A percentile compares a stretch with the other conserved stretches of the same genome.
Evolutionary conservation across 2,329 filamentous ascomycete species (phyloP).

Genomic region (Trichoderma sp.): DNA sequence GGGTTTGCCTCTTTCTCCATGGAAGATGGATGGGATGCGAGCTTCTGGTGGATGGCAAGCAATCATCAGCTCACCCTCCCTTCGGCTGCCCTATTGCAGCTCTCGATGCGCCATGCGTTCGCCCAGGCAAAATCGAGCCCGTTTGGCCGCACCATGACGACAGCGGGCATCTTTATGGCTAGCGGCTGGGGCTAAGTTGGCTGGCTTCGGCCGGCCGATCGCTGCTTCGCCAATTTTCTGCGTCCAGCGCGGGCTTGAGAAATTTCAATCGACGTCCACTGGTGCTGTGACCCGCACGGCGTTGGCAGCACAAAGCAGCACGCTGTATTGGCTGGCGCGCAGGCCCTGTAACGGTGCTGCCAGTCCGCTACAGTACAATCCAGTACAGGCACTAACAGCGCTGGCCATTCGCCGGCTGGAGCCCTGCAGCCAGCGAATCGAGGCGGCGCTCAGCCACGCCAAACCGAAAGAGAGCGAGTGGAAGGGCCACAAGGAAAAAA

Average conservation of each 20-base stretch:
- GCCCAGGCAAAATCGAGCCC: background rate
- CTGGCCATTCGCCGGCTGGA: background rate
- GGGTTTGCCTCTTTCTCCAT: background rate
- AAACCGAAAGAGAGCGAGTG: background rate
- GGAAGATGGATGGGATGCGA: background rate
- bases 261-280: background rate
- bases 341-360: background rate
- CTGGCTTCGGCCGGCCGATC: constrained; percentile 4
- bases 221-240: background rate
- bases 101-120: background rate
- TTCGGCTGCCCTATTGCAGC: constrained; percentile 7
- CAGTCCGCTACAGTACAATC: constrained; percentile 3
- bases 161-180: background rate
- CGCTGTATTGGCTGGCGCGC: background rate
- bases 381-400: background rate
- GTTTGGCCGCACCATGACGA: constrained; percentile 16
- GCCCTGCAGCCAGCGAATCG: background rate
- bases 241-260: constrained; percentile 5
- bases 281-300: background rate
- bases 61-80: constrained; percentile 16
- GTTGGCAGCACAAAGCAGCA: background rate
- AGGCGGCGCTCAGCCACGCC: constrained; percentile 4
- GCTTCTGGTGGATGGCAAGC: background rate
- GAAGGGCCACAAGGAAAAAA: background rate
- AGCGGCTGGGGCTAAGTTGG: background rate